These are phyloP conservation scores for Jatropha podagrica DNA, from an alignment of 441 rosid genomes.

Conservation along the genomic window DNA sequence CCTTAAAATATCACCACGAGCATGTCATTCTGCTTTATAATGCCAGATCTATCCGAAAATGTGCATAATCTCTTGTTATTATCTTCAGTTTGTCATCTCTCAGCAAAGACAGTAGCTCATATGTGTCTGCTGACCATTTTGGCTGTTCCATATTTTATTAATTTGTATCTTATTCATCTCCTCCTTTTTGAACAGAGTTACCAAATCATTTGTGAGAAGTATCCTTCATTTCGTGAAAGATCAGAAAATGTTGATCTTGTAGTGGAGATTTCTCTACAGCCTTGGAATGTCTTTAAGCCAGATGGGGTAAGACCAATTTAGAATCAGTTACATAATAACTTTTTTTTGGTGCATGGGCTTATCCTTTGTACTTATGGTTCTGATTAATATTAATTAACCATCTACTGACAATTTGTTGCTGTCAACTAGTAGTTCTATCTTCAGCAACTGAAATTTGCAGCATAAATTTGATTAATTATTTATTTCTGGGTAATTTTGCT, in stretches of 20 bases:
- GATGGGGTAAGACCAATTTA: constrained; percentile 66
- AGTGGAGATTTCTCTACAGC: constrained; percentile 89
- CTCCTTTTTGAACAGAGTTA: constrained; percentile 58
- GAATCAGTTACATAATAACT: neutral
- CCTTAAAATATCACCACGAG: neutral
- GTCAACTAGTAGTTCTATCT: neutral
- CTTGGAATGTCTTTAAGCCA: constrained; percentile 94
- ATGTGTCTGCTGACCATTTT: neutral
- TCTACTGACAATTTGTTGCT: neutral
- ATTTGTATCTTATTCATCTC: constrained; percentile 18
- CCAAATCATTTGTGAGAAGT: constrained; percentile 75
- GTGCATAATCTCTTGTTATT: neutral
- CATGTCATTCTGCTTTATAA: neutral
- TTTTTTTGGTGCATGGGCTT: neutral
- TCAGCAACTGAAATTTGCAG: neutral
- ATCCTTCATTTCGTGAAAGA: constrained; percentile 90
- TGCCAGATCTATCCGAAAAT: neutral
- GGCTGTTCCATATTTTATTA: neutral
- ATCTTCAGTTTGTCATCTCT: neutral
- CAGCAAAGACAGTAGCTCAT: neutral
- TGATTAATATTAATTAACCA: neutral
- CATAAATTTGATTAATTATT: neutral
- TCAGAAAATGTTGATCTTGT: constrained; percentile 96
- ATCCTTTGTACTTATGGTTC: neutral
- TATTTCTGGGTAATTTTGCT: neutral